Conservation (phyloP, 768 basidiomycete genomes). For the Lentinula boryana region DNA sequence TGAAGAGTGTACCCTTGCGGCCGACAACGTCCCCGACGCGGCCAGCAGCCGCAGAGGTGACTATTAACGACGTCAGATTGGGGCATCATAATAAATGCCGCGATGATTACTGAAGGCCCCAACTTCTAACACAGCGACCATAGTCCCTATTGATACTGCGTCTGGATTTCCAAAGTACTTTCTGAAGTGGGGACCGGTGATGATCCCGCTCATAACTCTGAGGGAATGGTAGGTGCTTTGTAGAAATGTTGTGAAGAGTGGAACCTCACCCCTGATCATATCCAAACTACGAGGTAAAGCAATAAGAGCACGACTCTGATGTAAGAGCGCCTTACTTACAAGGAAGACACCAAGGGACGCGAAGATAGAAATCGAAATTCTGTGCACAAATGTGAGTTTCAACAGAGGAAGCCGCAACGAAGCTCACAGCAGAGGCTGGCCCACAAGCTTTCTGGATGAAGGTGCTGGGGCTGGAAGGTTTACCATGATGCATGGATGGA, state of each 20-base stretch:
- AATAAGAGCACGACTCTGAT: conserved; percentile 5
- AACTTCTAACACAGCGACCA: conserved; percentile 93
- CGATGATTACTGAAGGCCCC: conserved; percentile 74
- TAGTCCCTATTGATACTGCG: conserved; percentile 75
- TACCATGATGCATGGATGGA: conserved; percentile 51
- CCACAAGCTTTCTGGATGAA: conserved; percentile 55
- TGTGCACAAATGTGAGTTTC: not conserved
- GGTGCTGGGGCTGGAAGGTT: conserved; percentile 21
- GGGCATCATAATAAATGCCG: not conserved
- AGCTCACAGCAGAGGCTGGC: conserved; percentile 71
- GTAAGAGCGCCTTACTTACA: conserved; percentile 36
- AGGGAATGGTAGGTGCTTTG: not conserved
- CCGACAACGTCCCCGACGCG: conserved; percentile 84
- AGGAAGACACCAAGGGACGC: conserved; percentile 83
- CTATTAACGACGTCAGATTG: conserved; percentile 28
- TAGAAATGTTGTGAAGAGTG: conserved; percentile 5
- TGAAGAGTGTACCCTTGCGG: conserved; percentile 76
- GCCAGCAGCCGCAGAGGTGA: conserved; percentile 86
- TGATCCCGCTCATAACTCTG: conserved; percentile 89
- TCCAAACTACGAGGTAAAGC: conserved; percentile 48
- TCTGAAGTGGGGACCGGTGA: conserved; percentile 79
- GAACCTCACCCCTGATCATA: conserved; percentile 75
- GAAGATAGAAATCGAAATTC: conserved; percentile 55
- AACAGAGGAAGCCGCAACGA: not conserved
- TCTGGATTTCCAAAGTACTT: conserved; percentile 78